Percentiles rank a stretch among this genome's conserved stretches.
Conservation (phyloP, 1,284 basidiomycete genomes). For the Ustilago esculenta region DNA sequence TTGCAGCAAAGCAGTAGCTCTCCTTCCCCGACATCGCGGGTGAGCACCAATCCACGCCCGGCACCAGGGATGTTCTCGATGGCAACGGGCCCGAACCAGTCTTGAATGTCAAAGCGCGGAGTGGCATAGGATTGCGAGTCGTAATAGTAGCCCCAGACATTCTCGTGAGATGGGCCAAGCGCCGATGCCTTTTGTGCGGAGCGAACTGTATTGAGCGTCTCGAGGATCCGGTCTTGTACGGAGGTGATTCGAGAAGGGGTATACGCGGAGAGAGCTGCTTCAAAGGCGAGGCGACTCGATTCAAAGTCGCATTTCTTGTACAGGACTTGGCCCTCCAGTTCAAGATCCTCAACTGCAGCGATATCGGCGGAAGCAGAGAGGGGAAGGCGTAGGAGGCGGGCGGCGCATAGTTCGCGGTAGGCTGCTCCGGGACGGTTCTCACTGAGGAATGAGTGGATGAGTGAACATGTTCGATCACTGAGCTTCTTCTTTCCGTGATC, state of each 20-base stretch:
- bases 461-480: conserved; percentile 10
- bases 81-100: conserved; percentile 56
- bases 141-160: conserved; percentile 53
- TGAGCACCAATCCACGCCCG: conserved; percentile 60
- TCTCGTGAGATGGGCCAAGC: conserved; percentile 42
- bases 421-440: conserved; percentile 45
- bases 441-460: conserved; percentile 27
- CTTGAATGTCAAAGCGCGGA: conserved; percentile 51
- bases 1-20: conserved; percentile 60
- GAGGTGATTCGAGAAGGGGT: conserved; percentile 10
- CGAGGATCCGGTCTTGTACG: conserved; percentile 33
- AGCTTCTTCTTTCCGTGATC: not conserved
- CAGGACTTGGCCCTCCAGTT: conserved; percentile 42
- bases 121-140: conserved; percentile 47
- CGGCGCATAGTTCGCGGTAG: conserved; percentile 42
- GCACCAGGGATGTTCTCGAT: conserved; percentile 59
- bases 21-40: conserved; percentile 55
- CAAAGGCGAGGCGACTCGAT: conserved; percentile 19
- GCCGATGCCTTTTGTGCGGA: conserved; percentile 28
- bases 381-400: conserved; percentile 18
- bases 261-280: conserved; percentile 31
- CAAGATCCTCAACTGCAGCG: conserved; percentile 25
- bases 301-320: conserved; percentile 36
- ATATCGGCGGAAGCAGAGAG: conserved; percentile 4
- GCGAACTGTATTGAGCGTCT: conserved; percentile 31